Evolutionary conservation across 495 filamentous ascomycete species (phyloP), one percentile per base, ranked within the genome.

Genomic region (Monascus purpureus): DNA sequence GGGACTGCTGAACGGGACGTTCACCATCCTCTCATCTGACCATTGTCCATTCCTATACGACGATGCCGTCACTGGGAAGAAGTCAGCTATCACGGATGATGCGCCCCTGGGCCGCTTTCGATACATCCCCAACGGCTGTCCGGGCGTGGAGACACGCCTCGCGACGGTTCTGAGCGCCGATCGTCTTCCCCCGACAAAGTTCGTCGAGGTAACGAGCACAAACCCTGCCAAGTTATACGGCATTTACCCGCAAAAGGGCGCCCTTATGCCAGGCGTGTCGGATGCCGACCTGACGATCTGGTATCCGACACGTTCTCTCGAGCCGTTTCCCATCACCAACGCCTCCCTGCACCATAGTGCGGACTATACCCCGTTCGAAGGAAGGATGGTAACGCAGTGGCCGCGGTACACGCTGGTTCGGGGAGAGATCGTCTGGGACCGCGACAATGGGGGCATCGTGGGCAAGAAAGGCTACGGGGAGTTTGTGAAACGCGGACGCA

Each of bases 201-300:
- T 75, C 45, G 73, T 77, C 12, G 65, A 75, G 46, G 46, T 77
- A 5, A 69, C 64, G 1, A 50, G 55, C 4, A 62, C 69, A 1
- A 74, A 75, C 37, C 56, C 72, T 9, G 72, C 72, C 0, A 77
- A 75, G 55, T 44, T 75, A 19, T 76, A 78, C 41, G 72, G 70
- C 0, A 41, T 78, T 17, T 66, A 63, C 35, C 61, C 63, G 2
- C 45, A 48, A 12, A 78, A 78, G 47, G 72, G 72, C 1, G 55
- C 55, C 0, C 47, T 78, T 15, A 51, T 67, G 11, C 66, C 68
- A 1, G 72, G 72, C 1, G 67, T 54, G 19, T n/a, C n/a, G n/a
- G 63, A 67, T 39, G 63, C 63, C 5, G 63, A 67, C 36, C 35
- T 67, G 2, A 55, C 60, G 7, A 61, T 67, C 35, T 61, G 53